Conservation (phyloP, 2,329 filamentous ascomycete genomes). For the Penicillium fuscoglaucum region DNA sequence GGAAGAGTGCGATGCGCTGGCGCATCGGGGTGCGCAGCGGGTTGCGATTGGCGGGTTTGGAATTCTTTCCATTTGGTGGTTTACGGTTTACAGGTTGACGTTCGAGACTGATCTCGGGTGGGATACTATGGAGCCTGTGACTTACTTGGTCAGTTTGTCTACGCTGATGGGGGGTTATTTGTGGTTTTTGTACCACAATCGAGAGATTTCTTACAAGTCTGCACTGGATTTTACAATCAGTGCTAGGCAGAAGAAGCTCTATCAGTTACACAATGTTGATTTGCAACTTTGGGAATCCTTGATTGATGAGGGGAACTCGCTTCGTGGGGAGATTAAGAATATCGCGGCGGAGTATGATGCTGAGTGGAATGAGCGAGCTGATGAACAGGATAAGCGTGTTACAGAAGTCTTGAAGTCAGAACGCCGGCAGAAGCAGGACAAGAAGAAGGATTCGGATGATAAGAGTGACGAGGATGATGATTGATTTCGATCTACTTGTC, state of each 20-base stretch:
- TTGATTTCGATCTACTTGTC: constrained; percentile 8
- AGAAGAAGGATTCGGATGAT: constrained; percentile 23
- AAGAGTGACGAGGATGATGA: constrained; percentile 34
- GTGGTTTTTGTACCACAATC: constrained; percentile 92
- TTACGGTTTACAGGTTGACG: constrained; percentile 68
- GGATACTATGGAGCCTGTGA: constrained; percentile 89
- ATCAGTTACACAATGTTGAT: constrained; percentile 74
- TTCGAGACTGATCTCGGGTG: constrained; percentile 76
- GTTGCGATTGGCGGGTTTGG: constrained; percentile 79
- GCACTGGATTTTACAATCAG: constrained; percentile 86
- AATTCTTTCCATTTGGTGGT: constrained; percentile 76
- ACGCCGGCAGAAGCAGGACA: constrained; percentile 42
- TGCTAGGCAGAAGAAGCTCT: constrained; percentile 72
- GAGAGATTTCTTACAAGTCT: constrained; percentile 81
- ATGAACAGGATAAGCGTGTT: constrained; percentile 66
- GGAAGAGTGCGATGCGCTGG: constrained; percentile 74
- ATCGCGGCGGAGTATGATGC: constrained; percentile 87
- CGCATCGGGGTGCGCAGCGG: constrained; percentile 73
- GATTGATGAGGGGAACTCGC: constrained; percentile 74
- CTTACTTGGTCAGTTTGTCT: constrained; percentile 81
- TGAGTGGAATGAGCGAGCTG: constrained; percentile 77
- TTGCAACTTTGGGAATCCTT: constrained; percentile 73
- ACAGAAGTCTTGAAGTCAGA: constrained; percentile 55
- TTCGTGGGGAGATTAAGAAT: constrained; percentile 75
- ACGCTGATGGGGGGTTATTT: constrained; percentile 87